A percentile compares a stretch with the other conserved stretches of the same genome.
These are phyloP conservation scores for Paramecium sexaurelia DNA, from an alignment of 73 alveolate species.

Conservation along the genomic window DNA sequence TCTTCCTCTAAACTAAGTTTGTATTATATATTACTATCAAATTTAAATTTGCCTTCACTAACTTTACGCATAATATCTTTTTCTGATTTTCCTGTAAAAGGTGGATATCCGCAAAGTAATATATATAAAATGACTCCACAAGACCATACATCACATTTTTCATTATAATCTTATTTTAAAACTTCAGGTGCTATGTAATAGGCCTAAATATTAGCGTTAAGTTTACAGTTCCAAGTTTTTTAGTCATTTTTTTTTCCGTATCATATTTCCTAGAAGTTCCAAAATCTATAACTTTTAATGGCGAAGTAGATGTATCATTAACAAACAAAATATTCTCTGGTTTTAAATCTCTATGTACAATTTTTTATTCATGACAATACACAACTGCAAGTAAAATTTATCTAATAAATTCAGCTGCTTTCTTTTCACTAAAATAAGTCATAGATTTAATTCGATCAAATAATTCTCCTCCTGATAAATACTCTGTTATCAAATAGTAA, in stretches of 20 bases:
- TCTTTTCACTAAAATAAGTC: conserved; percentile 56
- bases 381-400: conserved; percentile 66
- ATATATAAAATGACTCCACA: conserved; percentile 51
- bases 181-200: conserved; percentile 66
- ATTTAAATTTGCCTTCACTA: conserved; percentile 39
- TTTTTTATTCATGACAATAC: conserved; percentile 66
- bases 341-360: conserved; percentile 80
- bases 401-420: conserved; percentile 70
- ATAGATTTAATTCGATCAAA: conserved; percentile 71
- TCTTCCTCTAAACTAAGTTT: conserved; percentile 47
- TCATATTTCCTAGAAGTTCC: conserved; percentile 72
- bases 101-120: conserved; percentile 59
- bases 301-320: conserved; percentile 67
- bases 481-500: conserved; percentile 67
- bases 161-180: conserved; percentile 45
- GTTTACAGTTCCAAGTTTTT: conserved; percentile 63
- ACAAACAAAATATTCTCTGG: conserved; percentile 86
- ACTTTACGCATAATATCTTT: conserved; percentile 51
- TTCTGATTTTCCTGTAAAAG: conserved; percentile 52
- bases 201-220: neutral
- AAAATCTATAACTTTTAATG: conserved; percentile 77
- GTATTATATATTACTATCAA: conserved; percentile 42
- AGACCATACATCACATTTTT: conserved; percentile 64
- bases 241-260: conserved; percentile 61
- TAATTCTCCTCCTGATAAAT: conserved; percentile 78